Evolutionary conservation across 1,284 basidiomycete genomes (phyloP).

Genomic region (Pascua sp.): DNA sequence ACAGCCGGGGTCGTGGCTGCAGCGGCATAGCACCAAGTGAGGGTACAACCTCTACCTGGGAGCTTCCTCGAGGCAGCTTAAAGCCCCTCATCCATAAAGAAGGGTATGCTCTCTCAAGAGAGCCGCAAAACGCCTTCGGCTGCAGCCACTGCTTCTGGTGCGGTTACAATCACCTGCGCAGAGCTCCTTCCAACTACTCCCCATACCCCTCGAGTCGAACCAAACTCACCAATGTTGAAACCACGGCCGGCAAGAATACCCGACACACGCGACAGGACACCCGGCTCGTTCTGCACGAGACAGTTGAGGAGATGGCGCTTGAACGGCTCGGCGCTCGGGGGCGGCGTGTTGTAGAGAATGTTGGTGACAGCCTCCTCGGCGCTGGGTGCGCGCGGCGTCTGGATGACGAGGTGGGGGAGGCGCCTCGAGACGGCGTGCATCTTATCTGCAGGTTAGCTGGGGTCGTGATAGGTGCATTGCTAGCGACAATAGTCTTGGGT

Average conservation of each 20-base stretch:
- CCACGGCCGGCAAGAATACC: slow-evolving; percentile 95
- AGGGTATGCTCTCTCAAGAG: too few species aligned
- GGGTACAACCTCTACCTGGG: background rate
- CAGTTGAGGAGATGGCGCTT: slow-evolving; percentile 99
- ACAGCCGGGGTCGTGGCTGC: too few species aligned
- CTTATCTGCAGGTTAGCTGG: slow-evolving; percentile 39
- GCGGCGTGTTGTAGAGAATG: slow-evolving; percentile 93
- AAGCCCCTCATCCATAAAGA: too few species aligned
- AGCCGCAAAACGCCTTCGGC: too few species aligned
- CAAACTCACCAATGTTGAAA: slow-evolving; percentile 74
- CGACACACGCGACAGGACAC: slow-evolving; percentile 94
- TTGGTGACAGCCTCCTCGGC: slow-evolving; percentile 94
- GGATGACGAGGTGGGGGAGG: slow-evolving; percentile 38
- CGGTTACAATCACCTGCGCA: too few species aligned
- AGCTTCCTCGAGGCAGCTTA: too few species aligned
- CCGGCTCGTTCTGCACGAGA: slow-evolving; percentile 98
- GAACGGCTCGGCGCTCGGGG: slow-evolving; percentile 85
- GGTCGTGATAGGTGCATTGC: too few species aligned
- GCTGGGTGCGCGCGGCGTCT: slow-evolving; percentile 50
- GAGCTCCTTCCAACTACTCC: background rate
- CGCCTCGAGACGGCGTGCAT: slow-evolving; percentile 38
- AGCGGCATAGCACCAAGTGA: background rate
- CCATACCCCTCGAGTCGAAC: background rate
- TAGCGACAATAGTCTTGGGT: background rate
- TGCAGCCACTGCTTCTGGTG: too few species aligned